A percentile compares a stretch with the other conserved stretches of the same genome.
Evolutionary conservation across 2,329 filamentous ascomycete species (phyloP).

Genomic region (Phialophora chinensis): DNA sequence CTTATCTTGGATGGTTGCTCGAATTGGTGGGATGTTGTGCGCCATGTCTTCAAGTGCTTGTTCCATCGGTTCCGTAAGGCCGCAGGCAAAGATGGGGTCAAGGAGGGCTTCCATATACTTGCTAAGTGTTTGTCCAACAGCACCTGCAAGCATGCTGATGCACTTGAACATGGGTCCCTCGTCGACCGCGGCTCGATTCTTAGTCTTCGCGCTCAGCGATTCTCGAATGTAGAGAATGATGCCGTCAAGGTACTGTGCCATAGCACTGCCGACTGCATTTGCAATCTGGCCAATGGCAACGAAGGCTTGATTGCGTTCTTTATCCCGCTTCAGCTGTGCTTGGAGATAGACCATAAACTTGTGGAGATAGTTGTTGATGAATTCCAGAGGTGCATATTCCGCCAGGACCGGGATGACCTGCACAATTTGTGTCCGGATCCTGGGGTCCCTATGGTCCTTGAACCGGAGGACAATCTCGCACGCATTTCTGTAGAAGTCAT

Average conservation of each 20-base stretch:
- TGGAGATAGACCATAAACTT: constrained; percentile 97
- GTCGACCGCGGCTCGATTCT: constrained; percentile 61
- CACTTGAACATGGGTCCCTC: constrained; percentile 90
- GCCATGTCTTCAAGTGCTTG: constrained; percentile 98
- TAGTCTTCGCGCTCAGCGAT: constrained; percentile 51
- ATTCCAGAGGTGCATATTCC: constrained; percentile 88
- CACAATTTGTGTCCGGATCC: constrained; percentile 88
- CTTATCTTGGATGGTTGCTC: constrained; percentile 89
- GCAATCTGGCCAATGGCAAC: constrained; percentile 95
- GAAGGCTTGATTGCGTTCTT: constrained; percentile 92
- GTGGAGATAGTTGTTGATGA: constrained; percentile 84
- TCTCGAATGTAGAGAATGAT: constrained; percentile 94
- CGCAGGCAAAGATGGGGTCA: constrained; percentile 96
- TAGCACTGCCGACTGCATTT: constrained; percentile 92
- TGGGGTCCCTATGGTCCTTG: constrained; percentile 87
- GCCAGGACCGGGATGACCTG: constrained; percentile 90
- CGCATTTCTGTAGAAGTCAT: constrained; percentile 86
- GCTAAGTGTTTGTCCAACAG: constrained; percentile 93
- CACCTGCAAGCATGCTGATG: constrained; percentile 93
- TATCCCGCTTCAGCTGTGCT: constrained; percentile 90
- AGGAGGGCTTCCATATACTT: constrained; percentile 97
- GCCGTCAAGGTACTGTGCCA: constrained; percentile 91
- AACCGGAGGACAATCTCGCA: constrained; percentile 92
- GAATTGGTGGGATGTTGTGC: constrained; percentile 95
- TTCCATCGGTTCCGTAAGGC: constrained; percentile 88